Conservation (phyloP, 2,329 filamentous ascomycete species). For the Arachnopeziza araneosa region DNA sequence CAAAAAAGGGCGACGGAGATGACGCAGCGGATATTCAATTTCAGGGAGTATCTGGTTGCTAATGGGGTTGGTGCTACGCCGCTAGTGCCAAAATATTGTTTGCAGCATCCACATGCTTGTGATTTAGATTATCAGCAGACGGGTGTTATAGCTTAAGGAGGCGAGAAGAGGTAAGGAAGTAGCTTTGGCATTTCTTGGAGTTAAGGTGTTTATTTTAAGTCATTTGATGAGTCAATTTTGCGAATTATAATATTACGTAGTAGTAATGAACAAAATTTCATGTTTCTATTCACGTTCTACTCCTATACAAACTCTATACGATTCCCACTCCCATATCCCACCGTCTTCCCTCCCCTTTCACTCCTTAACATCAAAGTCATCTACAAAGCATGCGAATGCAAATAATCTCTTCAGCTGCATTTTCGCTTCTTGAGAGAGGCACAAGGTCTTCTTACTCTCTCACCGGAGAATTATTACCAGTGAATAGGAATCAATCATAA, state of each 20-base stretch:
- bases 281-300: not conserved
- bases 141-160: conserved; percentile 1
- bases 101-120: conserved; percentile 52
- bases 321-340: too few species aligned
- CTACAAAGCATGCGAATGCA: too few species aligned
- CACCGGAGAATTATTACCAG: too few species aligned
- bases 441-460: too few species aligned
- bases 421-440: too few species aligned
- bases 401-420: too few species aligned
- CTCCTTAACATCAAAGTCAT: too few species aligned
- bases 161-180: not conserved
- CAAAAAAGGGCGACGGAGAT: conserved; percentile 57
- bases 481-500: too few species aligned
- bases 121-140: conserved; percentile 49
- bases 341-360: too few species aligned
- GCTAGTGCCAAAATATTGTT: conserved; percentile 52
- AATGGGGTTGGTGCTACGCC: conserved; percentile 45
- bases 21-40: conserved; percentile 52
- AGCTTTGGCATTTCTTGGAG: not conserved
- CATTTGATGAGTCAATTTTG: not conserved
- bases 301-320: too few species aligned
- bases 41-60: conserved; percentile 53
- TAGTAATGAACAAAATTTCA: not conserved
- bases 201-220: not conserved
- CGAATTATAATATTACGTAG: not conserved